Evolutionary conservation across 225 moss, liverwort and hornwort genomes (phyloP).

Genomic region (Lunularia cruciata): DNA sequence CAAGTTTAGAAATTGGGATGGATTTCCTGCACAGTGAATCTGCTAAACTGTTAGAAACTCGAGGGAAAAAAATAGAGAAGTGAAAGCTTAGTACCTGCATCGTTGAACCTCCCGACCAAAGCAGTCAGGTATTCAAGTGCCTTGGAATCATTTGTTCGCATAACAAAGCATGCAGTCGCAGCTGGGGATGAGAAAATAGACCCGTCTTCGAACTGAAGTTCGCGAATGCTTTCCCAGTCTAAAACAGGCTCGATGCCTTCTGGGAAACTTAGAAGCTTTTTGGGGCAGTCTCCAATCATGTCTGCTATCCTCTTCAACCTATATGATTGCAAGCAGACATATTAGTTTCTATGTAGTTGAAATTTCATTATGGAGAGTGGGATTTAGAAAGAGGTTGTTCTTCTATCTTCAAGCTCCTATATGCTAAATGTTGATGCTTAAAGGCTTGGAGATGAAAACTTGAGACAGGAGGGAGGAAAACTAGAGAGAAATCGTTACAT

Average conservation of each 20-base stretch:
- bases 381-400: too few relatives aligned
- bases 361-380: too few relatives aligned
- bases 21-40: too few relatives aligned
- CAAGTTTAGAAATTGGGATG: too few relatives aligned
- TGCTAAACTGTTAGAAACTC: too few relatives aligned
- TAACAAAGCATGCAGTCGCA: conserved; percentile 28
- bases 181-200: conserved; percentile 32
- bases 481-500: too few relatives aligned
- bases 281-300: conserved; percentile 14
- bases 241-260: conserved; percentile 22
- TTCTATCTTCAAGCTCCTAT: too few relatives aligned
- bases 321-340: background rate
- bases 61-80: background rate
- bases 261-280: conserved; percentile 19
- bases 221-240: conserved; percentile 22
- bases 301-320: conserved; percentile 14
- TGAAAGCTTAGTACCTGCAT: conserved; percentile 16
- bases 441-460: too few relatives aligned
- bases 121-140: conserved; percentile 23
- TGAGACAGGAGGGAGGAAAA: too few relatives aligned
- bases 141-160: conserved; percentile 26
- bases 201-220: conserved; percentile 25
- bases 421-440: too few relatives aligned
- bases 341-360: too few relatives aligned
- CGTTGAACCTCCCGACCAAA: conserved; percentile 19